A percentile compares a stretch with the other conserved stretches of the same genome.
These are phyloP conservation scores for Ophiostoma sp. DNA, from an alignment of 2,329 filamentous ascomycete genomes.

Conservation along the genomic window DNA sequence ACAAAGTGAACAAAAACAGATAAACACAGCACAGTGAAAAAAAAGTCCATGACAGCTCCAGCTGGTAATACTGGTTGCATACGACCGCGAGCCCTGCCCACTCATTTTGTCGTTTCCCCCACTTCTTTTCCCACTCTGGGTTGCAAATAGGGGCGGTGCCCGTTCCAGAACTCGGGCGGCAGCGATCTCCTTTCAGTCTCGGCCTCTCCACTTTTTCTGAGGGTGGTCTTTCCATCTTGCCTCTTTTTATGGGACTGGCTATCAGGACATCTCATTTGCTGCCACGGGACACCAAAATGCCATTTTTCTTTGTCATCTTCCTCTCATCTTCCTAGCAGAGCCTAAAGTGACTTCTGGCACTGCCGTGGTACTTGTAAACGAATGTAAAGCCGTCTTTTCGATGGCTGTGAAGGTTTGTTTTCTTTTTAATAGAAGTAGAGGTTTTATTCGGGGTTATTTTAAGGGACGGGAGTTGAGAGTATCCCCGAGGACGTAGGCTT, in stretches of 20 bases:
- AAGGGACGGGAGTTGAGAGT: too few species aligned
- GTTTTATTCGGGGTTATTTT: too few species aligned
- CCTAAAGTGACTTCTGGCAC: too few species aligned
- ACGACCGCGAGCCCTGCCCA: constrained; percentile 23
- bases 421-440: too few species aligned
- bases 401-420: too few species aligned
- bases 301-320: too few species aligned
- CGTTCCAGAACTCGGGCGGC: constrained; percentile 16
- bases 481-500: too few species aligned
- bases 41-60: neutral
- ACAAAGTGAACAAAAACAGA: neutral
- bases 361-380: too few species aligned
- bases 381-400: too few species aligned
- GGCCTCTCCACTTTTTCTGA: constrained; percentile 8
- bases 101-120: neutral
- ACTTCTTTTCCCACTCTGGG: constrained; percentile 7
- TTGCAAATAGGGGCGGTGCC: constrained; percentile 2
- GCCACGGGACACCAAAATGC: too few species aligned
- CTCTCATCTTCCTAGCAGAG: too few species aligned
- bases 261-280: too few species aligned
- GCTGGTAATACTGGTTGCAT: neutral
- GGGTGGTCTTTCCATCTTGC: neutral
- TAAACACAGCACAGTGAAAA: neutral
- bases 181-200: neutral
- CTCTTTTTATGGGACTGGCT: neutral